Percentiles rank a stretch among this genome's conserved stretches.
Evolutionary conservation across 164 flowering plant genomes (phyloP).

Genomic region (Liriodendron chinense): DNA sequence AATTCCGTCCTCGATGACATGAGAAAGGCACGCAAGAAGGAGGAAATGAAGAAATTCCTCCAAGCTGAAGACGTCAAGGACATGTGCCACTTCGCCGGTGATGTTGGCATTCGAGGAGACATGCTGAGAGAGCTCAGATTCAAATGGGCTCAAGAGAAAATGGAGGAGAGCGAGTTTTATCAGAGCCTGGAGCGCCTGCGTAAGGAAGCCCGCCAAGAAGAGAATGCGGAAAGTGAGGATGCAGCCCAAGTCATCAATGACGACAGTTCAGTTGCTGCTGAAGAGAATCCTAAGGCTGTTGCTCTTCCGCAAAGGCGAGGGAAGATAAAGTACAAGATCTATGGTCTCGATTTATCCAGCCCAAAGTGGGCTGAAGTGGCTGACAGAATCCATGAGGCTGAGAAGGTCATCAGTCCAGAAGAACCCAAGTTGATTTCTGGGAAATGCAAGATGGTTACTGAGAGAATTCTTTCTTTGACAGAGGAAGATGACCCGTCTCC

Average conservation of each 20-base stretch:
- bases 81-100: conserved; percentile 80
- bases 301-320: conserved; percentile 75
- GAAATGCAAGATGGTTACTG: conserved; percentile 69
- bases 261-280: conserved; percentile 11
- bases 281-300: conserved; percentile 29
- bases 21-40: conserved; percentile 74
- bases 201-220: conserved; percentile 26
- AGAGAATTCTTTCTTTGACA: conserved; percentile 47
- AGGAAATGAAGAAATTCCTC: conserved; percentile 70
- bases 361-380: conserved; percentile 81
- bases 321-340: conserved; percentile 76
- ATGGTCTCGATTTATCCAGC: conserved; percentile 90
- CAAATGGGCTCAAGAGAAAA: conserved; percentile 86
- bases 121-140: conserved; percentile 84
- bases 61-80: conserved; percentile 69
- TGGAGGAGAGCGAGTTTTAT: conserved; percentile 81
- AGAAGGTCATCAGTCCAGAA: conserved; percentile 44
- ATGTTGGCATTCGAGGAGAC: conserved; percentile 88
- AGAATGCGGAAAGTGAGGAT: not conserved
- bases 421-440: conserved; percentile 76
- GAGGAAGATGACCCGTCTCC: conserved; percentile 63
- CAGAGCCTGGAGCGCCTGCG: conserved; percentile 38
- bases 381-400: conserved; percentile 60
- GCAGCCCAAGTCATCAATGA: not conserved
- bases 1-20: conserved; percentile 63